Percentiles rank a stretch among this genome's conserved stretches.
These are phyloP conservation scores for Umbilicus rupestris DNA, from an alignment of 164 flowering plant genomes.

Conservation along the genomic window DNA sequence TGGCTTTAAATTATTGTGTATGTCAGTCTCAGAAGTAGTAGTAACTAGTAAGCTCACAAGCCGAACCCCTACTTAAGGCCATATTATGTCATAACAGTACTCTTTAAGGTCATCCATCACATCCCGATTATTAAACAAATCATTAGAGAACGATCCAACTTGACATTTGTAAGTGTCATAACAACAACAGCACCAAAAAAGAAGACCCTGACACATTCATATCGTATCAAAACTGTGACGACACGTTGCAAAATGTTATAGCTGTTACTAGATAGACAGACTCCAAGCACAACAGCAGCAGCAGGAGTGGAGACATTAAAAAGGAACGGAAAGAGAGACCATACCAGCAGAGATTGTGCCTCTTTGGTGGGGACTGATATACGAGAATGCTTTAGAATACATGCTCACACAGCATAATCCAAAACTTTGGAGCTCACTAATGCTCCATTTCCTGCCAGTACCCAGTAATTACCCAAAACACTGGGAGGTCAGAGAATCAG, in stretches of 20 bases:
- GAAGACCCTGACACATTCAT: neutral
- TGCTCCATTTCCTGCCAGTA: slow-evolving; percentile 1
- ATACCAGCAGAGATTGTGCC: neutral
- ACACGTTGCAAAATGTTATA: neutral
- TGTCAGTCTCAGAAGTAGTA: no score
- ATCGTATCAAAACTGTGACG: neutral
- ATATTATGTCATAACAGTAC: no score
- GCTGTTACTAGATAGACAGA: neutral
- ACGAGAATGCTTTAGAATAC: neutral
- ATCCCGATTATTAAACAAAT: no score
- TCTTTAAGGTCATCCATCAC: no score
- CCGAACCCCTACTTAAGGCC: no score
- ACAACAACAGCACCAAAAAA: no score
- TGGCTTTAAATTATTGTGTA: neutral
- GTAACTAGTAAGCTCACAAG: no score
- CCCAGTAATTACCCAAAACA: neutral
- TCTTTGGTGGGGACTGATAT: neutral
- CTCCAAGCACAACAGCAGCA: neutral
- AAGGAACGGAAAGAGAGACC: neutral
- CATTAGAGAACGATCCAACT: no score
- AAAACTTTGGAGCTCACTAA: neutral
- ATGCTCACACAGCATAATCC: neutral
- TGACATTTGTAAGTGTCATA: no score
- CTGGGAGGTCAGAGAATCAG: neutral
- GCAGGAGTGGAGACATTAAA: neutral